These are phyloP conservation scores for Cokeromyces recurvatus DNA, from an alignment of 371 early-diverging fungal species.

Conservation along the genomic window DNA sequence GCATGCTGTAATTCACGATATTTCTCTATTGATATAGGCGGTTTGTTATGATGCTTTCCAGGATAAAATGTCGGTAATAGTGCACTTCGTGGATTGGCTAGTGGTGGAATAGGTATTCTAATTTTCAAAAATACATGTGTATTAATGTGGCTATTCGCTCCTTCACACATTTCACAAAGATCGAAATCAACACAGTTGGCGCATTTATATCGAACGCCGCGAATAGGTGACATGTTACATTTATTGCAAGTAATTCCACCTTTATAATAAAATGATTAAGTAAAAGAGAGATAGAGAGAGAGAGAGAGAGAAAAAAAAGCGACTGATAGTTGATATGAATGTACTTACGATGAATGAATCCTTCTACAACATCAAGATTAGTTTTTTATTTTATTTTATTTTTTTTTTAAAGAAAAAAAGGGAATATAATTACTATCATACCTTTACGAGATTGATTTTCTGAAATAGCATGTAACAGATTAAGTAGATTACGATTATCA, in stretches of 20 bases:
- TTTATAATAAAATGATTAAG: too few species aligned
- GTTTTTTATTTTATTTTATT: neutral
- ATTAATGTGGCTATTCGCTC: slow-evolving; percentile 64
- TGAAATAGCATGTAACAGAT: slow-evolving; percentile 80
- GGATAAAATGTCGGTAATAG: slow-evolving; percentile 85
- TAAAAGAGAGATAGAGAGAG: too few species aligned
- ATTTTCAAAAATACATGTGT: slow-evolving; percentile 91
- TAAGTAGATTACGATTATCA: slow-evolving; percentile 61
- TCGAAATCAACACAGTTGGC: slow-evolving; percentile 92
- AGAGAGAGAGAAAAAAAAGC: slow-evolving; percentile 3
- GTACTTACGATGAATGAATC: slow-evolving; percentile 71
- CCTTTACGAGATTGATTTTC: slow-evolving; percentile 88
- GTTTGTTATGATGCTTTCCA: slow-evolving; percentile 30
- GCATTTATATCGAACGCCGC: slow-evolving; percentile 91
- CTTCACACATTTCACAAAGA: slow-evolving; percentile 91
- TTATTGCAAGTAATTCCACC: slow-evolving; percentile 91
- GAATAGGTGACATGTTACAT: slow-evolving; percentile 81
- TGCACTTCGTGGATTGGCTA: slow-evolving; percentile 82
- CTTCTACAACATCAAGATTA: slow-evolving; percentile 46
- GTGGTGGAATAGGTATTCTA: slow-evolving; percentile 89
- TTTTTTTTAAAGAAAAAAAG: too few species aligned
- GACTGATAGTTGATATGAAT: neutral
- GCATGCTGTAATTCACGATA: slow-evolving; percentile 48
- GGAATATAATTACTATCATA: too few species aligned
- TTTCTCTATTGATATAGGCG: slow-evolving; percentile 23